Conservation (phyloP, 2,329 filamentous ascomycete genomes). For the Magnaporthiopsis rhizophila region DNA sequence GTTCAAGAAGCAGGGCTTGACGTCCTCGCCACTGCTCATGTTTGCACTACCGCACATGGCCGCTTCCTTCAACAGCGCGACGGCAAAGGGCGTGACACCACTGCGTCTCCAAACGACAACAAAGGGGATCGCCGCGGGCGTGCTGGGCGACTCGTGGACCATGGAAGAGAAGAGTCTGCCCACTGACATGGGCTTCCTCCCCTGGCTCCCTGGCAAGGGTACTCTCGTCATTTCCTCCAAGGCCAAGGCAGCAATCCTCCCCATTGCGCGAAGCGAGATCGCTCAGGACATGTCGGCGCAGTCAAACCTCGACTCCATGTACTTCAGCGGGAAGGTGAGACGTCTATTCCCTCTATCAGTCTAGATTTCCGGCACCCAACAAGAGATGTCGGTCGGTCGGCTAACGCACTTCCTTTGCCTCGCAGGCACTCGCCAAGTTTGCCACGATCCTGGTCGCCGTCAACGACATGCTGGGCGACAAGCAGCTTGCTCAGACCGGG, state of each 20-base stretch:
- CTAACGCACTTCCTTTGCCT: neutral
- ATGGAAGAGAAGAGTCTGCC: conserved; percentile 71
- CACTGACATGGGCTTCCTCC: conserved; percentile 64
- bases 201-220: conserved; percentile 57
- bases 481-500: conserved; percentile 46
- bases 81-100: conserved; percentile 39
- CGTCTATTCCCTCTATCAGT: too few relatives aligned
- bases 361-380: too few relatives aligned
- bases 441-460: conserved; percentile 59
- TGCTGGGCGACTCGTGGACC: conserved; percentile 67
- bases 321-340: conserved; percentile 76
- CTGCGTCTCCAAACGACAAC: conserved; percentile 70
- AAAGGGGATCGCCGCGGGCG: conserved; percentile 70
- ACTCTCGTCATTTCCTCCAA: conserved; percentile 22
- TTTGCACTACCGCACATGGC: conserved; percentile 84
- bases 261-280: conserved; percentile 63
- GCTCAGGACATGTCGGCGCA: conserved; percentile 67
- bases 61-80: conserved; percentile 58
- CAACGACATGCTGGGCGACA: conserved; percentile 54
- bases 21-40: conserved; percentile 60
- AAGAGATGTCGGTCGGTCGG: too few relatives aligned
- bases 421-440: conserved; percentile 65
- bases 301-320: conserved; percentile 76
- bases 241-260: conserved; percentile 50
- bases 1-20: conserved; percentile 64